Conservation (phyloP, 441 rosid genomes). For the Mallotus repandus region DNA sequence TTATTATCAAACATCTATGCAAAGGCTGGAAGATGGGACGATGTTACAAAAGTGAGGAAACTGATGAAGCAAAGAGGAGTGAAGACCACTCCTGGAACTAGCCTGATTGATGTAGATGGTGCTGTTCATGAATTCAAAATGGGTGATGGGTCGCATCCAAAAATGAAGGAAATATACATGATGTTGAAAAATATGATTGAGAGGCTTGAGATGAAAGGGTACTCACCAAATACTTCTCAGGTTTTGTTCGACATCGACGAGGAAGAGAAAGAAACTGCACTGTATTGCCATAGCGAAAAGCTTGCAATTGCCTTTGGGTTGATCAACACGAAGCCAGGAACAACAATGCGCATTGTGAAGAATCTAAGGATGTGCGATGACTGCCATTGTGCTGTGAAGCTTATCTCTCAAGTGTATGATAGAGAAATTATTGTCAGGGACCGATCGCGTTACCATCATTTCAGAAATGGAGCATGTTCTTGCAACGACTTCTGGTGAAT, state of each 20-base stretch:
- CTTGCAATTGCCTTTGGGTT: conserved; percentile 65
- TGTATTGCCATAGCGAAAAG: conserved; percentile 56
- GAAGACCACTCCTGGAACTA: conserved; percentile 58
- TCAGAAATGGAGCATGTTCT: conserved; percentile 46
- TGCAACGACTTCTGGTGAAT: conserved; percentile 49
- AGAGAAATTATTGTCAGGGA: conserved; percentile 48
- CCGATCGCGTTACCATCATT: conserved; percentile 46
- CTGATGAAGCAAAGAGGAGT: conserved; percentile 44
- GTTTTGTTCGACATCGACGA: conserved; percentile 59
- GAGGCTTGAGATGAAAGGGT: conserved; percentile 51
- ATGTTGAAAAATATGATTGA: conserved; percentile 42
- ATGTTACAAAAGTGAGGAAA: conserved; percentile 45
- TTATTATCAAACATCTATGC: conserved; percentile 66
- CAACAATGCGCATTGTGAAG: conserved; percentile 55
- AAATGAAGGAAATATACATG: conserved; percentile 34
- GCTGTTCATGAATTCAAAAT: conserved; percentile 55
- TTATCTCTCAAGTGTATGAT: conserved; percentile 35
- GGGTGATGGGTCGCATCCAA: conserved; percentile 44
- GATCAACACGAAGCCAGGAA: conserved; percentile 48
- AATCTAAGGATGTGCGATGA: conserved; percentile 48
- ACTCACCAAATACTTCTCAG: conserved; percentile 52
- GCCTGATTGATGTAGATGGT: conserved; percentile 55
- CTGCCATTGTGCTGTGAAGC: conserved; percentile 50
- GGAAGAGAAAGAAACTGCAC: conserved; percentile 53
- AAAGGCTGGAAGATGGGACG: conserved; percentile 51